Evolutionary conservation across 1,284 basidiomycete genomes (phyloP).

Genomic region (Schizophyllum amplum): DNA sequence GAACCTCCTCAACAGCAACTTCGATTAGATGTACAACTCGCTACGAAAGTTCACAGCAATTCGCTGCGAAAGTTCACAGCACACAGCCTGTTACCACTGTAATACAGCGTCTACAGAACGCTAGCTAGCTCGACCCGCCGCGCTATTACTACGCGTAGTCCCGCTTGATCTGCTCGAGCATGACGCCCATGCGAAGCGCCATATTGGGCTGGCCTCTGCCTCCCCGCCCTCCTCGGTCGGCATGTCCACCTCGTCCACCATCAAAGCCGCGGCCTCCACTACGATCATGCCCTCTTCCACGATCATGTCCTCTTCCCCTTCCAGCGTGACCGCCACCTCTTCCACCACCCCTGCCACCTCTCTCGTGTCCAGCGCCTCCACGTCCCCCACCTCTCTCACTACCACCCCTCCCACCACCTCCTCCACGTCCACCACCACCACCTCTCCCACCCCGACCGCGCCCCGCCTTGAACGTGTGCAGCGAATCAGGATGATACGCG

Average conservation of each 20-base stretch:
- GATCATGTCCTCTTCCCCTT: neutral
- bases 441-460: slow-evolving; percentile 20
- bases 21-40: no score
- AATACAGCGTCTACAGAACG: no score
- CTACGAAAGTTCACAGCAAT: no score
- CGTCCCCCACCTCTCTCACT: no score
- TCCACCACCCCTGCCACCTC: no score
- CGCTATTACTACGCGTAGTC: slow-evolving; percentile 25
- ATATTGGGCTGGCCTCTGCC: slow-evolving; percentile 64
- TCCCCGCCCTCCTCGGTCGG: no score
- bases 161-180: slow-evolving; percentile 70
- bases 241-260: slow-evolving; percentile 11
- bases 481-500: slow-evolving; percentile 51
- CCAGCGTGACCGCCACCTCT: neutral
- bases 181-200: slow-evolving; percentile 70
- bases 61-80: no score
- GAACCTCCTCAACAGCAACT: no score
- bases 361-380: neutral
- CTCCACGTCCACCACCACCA: slow-evolving; percentile 13
- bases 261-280: neutral
- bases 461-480: slow-evolving; percentile 46
- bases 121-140: slow-evolving; percentile 13
- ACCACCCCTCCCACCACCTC: neutral
- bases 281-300: no score
- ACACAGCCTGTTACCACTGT: no score